phyloP scores from a whole-genome alignment of 495 filamentous ascomycete genomes.

The Bacidia gigantensis region DNA sequence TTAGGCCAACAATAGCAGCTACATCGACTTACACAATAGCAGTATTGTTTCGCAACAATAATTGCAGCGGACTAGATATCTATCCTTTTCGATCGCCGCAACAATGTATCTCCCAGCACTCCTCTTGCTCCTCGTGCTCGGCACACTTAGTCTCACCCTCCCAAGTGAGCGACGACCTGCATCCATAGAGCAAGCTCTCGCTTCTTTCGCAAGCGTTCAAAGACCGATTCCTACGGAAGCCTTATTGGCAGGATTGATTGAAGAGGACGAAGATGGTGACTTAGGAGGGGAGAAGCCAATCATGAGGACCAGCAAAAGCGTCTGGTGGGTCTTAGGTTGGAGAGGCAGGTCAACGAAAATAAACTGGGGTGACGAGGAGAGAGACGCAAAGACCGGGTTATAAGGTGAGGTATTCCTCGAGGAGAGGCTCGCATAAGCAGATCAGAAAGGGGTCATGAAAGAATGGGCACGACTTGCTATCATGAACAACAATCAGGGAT shows the following conservation, averaged over 20 bases:
- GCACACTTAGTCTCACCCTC: neutral
- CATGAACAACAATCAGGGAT: no score
- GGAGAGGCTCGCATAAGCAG: no score
- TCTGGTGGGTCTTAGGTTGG: neutral
- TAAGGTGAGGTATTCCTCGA: neutral
- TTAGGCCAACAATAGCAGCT: no score
- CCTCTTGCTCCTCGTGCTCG: neutral
- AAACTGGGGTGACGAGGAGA: neutral
- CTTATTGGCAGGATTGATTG: neutral
- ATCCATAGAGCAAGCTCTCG: neutral
- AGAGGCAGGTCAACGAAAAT: neutral
- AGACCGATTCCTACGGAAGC: neutral
- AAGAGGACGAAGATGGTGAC: neutral
- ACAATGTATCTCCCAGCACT: neutral
- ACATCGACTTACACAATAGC: no score
- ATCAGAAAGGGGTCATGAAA: no score
- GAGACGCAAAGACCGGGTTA: neutral
- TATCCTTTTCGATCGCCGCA: neutral
- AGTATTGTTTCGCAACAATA: no score
- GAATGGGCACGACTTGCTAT: no score
- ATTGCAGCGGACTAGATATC: no score
- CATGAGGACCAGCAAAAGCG: neutral
- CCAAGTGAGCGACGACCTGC: neutral
- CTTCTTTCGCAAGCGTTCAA: neutral
- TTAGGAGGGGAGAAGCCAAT: neutral